Percentiles rank a stretch among this genome's conserved stretches.
phyloP scores from a whole-genome alignment of 2,329 filamentous ascomycete species.

The Aspergillus candidus region DNA sequence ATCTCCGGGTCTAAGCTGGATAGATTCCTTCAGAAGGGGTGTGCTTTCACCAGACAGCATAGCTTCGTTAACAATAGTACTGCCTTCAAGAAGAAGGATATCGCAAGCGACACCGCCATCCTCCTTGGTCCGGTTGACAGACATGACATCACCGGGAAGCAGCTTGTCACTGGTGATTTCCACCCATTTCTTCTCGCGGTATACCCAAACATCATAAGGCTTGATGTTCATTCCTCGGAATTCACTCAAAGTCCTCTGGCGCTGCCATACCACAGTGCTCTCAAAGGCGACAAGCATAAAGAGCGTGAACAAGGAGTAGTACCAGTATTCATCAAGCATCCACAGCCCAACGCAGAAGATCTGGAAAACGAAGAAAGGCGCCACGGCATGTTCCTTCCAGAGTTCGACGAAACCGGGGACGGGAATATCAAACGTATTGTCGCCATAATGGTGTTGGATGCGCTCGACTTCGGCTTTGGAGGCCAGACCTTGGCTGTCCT shows the following conservation, averaged over 20 bases:
- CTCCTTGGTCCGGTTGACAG: constrained; percentile 88
- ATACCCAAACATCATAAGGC: constrained; percentile 91
- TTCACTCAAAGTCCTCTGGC: constrained; percentile 89
- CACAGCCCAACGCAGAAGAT: constrained; percentile 96
- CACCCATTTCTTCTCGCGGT: constrained; percentile 78
- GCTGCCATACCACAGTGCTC: constrained; percentile 98
- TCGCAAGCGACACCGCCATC: constrained; percentile 96
- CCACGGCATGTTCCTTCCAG: constrained; percentile 96
- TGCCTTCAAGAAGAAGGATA: constrained; percentile 90
- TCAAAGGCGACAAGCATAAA: constrained; percentile 98
- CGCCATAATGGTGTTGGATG: constrained; percentile 86
- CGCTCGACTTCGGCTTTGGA: constrained; percentile 69
- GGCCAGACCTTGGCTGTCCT: constrained; percentile 69
- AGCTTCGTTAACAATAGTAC: constrained; percentile 96
- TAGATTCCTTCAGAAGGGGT: constrained; percentile 89
- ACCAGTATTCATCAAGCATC: constrained; percentile 99
- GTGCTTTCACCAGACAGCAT: constrained; percentile 99
- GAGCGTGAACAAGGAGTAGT: constrained; percentile 97
- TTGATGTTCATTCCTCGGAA: constrained; percentile 99
- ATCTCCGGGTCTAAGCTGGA: constrained; percentile 81
- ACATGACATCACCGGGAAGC: constrained; percentile 87
- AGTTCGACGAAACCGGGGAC: constrained; percentile 93
- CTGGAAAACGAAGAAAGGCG: constrained; percentile 98
- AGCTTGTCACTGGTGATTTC: constrained; percentile 87
- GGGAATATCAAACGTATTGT: constrained; percentile 95